Conservation (phyloP, 495 filamentous ascomycete genomes). For the Acidiella bohemica region DNA sequence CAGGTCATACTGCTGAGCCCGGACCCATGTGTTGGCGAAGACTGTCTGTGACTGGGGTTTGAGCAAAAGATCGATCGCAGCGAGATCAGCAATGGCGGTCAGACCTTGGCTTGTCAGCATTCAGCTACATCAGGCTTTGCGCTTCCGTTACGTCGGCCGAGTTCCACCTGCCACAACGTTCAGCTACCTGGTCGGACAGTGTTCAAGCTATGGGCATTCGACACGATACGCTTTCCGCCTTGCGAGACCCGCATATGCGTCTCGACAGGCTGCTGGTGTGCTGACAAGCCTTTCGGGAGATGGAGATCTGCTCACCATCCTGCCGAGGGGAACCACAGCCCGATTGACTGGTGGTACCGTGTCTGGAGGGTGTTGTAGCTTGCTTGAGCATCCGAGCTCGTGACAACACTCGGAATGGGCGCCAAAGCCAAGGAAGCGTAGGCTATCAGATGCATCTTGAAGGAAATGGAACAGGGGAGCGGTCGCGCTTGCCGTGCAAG, state of each 20-base stretch:
- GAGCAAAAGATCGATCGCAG: conserved; percentile 9
- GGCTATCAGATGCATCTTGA: too few species aligned
- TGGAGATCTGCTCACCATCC: background rate
- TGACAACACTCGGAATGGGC: too few species aligned
- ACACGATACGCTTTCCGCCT: too few species aligned
- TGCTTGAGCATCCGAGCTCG: conserved; percentile 9
- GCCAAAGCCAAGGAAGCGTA: too few species aligned
- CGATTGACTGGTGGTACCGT: conserved; percentile 19
- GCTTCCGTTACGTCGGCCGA: conserved; percentile 12
- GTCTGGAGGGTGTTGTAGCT: conserved; percentile 13
- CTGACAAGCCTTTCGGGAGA: background rate
- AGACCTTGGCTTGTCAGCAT: conserved; percentile 8
- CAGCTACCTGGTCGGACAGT: conserved; percentile 1
- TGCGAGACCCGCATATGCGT: too few species aligned
- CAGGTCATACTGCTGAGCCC: conserved; percentile 15
- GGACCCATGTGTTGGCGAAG: conserved; percentile 11
- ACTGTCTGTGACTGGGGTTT: conserved; percentile 9
- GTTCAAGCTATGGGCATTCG: background rate
- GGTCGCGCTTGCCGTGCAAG: too few species aligned
- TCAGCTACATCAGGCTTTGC: background rate
- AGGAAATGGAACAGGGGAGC: too few species aligned
- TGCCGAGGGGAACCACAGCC: conserved; percentile 16
- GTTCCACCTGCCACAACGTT: too few species aligned
- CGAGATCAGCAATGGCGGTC: conserved; percentile 19
- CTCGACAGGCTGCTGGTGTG: too few species aligned